Evolutionary conservation across 139 green algal species (phyloP).

Genomic region (Mesotaenium endlicherianum): DNA sequence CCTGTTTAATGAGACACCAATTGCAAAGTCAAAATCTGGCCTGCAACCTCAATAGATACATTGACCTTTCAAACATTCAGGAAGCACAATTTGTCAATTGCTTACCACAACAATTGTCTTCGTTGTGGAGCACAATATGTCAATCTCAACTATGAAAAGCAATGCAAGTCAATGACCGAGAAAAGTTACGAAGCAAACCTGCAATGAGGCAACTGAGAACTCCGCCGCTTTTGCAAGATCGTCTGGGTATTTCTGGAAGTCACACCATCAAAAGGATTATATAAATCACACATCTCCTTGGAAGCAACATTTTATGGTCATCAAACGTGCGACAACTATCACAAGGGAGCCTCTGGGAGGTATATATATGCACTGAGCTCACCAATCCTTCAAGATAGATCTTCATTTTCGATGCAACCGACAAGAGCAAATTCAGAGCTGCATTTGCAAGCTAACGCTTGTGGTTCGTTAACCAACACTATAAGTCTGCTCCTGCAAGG

Average conservation of each 20-base stretch:
- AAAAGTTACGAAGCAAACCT: conserved; percentile 22
- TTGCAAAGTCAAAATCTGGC: background rate
- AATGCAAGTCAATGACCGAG: too few relatives aligned
- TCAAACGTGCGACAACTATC: background rate
- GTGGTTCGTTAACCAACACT: background rate
- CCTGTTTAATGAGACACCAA: background rate
- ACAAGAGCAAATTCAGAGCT: background rate
- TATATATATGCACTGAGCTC: background rate
- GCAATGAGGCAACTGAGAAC: conserved; percentile 16
- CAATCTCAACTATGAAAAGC: too few relatives aligned
- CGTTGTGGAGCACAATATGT: too few relatives aligned
- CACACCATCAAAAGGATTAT: too few relatives aligned
- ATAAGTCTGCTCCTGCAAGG: background rate
- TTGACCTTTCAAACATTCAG: background rate
- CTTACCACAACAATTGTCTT: background rate
- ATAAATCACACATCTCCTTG: background rate
- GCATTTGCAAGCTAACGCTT: background rate
- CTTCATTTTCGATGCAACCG: background rate
- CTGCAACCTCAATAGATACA: background rate
- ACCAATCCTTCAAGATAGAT: too few relatives aligned
- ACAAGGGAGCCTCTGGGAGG: background rate
- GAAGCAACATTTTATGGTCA: background rate
- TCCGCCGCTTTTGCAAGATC: conserved; percentile 11
- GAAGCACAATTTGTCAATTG: background rate
- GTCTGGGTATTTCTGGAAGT: conserved; percentile 10